Evolutionary conservation across 176 grass and related monocot species (phyloP).

Genomic region (Triticum turgidum): DNA sequence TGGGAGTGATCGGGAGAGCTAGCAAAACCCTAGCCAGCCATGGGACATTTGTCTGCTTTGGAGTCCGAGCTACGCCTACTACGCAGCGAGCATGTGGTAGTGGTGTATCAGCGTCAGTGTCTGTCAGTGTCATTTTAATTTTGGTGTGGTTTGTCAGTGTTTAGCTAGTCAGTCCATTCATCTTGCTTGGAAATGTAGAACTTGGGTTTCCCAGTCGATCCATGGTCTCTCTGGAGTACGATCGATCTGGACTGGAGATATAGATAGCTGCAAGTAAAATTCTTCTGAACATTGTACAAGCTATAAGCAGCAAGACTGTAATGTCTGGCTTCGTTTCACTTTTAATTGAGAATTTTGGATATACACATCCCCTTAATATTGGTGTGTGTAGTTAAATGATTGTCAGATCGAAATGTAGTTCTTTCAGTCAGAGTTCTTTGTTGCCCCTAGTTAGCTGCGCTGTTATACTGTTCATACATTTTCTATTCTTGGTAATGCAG

Average conservation of each 20-base stretch:
- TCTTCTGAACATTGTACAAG: background rate
- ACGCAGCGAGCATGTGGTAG: background rate
- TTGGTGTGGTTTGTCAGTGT: background rate
- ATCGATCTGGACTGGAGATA: slow-evolving; percentile 1
- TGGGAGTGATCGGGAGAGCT: background rate
- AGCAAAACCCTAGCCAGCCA: slow-evolving; percentile 6
- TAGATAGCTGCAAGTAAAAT: slow-evolving; percentile 4
- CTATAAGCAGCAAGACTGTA: background rate
- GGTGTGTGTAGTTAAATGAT: background rate
- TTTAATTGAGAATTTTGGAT: background rate
- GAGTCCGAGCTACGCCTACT: background rate
- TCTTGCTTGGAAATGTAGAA: slow-evolving; percentile 4
- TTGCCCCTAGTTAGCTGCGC: background rate
- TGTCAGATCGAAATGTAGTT: background rate
- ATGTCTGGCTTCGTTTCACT: background rate
- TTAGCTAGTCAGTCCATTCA: background rate
- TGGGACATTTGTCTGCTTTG: background rate
- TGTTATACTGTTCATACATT: background rate
- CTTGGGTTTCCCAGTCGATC: background rate
- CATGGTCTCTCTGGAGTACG: background rate
- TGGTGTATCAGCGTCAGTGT: background rate
- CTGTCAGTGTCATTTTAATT: background rate
- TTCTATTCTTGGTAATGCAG: background rate
- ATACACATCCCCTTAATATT: background rate
- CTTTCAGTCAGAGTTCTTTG: background rate